Base-by-base conservation (phyloP, 2,329 filamentous ascomycete genomes). In the Beauveria sp. region DNA sequence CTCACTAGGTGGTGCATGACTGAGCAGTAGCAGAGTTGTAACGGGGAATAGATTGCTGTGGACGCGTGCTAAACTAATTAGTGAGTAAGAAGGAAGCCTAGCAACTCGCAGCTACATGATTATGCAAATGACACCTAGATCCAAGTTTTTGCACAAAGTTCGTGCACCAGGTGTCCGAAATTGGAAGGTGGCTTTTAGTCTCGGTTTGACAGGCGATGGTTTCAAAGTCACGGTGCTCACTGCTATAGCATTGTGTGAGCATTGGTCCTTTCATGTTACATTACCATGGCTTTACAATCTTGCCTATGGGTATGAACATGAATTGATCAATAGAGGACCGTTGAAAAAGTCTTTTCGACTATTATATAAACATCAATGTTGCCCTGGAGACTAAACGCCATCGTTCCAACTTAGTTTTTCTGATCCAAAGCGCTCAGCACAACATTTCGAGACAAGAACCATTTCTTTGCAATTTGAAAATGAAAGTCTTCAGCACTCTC, bases 121-220 rank as follows among this genome's bases (percentile, higher is more conserved):
- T 24, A 52, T 45, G 57, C 47, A 3, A 52, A 24, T 52, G 47
- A 12, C 40, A 26, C 38, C 16, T 10, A 24, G 18, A 26, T 20
- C 7, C 3, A 45, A 26, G 24, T 22, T 26, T 20, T 22, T 38
- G n/a, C 18, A 47, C 24, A 18, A 22, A 18, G 3, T 20, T 16
- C 8, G 14, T 34, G n/a, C 18, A 47, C 12, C 12, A 20, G 20
- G 12, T 18, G 40, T 53, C 58, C 58, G 16, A 38, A 60, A 40
- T 24, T 40, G 50, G 58, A 60, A 60, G 58, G 58, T 60, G 47
- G 50, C 58, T 26, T 42, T 43, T 60, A 40, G 28, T 53, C 26
- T 42, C 28, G 40, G 18, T n/a, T 60, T 54, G 42, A 40, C 16
- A 34, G n/a, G n/a, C 24, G 1, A 53, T 14, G 58, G 58, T 60